Evolutionary conservation across 768 basidiomycete species (phyloP).

Genomic region (Mycena maculata): DNA sequence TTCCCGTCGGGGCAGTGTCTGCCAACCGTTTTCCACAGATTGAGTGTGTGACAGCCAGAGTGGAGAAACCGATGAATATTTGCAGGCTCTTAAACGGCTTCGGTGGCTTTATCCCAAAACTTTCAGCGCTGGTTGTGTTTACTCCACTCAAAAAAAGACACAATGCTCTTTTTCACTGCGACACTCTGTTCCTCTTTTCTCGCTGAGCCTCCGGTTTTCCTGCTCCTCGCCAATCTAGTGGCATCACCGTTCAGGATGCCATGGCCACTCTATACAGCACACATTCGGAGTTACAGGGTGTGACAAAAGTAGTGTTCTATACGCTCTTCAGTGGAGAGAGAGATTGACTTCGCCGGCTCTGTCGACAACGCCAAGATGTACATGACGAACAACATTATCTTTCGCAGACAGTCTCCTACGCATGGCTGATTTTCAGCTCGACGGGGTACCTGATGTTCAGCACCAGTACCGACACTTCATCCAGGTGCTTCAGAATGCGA

Average conservation of each 20-base stretch:
- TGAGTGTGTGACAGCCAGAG: too few relatives aligned
- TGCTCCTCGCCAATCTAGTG: background rate
- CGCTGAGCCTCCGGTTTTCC: background rate
- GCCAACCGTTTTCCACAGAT: too few relatives aligned
- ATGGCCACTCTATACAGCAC: slow-evolving; percentile 5
- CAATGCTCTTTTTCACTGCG: background rate
- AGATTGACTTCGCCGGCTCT: background rate
- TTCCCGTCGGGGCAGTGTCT: too few relatives aligned
- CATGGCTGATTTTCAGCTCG: background rate
- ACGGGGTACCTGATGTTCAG: background rate
- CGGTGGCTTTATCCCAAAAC: too few relatives aligned
- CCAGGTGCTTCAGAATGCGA: background rate
- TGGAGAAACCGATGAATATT: too few relatives aligned
- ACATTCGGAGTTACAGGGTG: slow-evolving; percentile 35
- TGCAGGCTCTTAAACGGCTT: too few relatives aligned
- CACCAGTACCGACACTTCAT: background rate
- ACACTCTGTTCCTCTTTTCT: background rate
- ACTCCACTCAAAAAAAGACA: background rate
- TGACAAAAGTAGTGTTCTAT: background rate
- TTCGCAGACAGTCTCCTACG: background rate
- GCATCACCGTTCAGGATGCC: background rate
- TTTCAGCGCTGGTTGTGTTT: background rate
- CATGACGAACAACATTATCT: background rate
- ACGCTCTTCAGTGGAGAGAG: background rate
- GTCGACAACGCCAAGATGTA: background rate